Conservation (phyloP, 345 rosid species). For the Eutrema yunnanense region DNA sequence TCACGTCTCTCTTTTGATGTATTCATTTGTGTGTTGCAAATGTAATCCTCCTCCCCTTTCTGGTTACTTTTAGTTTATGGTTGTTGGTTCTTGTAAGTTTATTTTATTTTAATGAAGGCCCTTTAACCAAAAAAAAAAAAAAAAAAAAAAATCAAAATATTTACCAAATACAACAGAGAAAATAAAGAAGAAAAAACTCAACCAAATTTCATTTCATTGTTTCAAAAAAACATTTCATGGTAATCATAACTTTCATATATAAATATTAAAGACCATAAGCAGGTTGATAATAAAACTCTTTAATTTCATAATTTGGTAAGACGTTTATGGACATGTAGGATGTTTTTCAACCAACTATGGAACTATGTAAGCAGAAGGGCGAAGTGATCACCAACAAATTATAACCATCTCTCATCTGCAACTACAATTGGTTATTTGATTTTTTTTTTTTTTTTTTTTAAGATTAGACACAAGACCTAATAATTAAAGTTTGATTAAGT, state of each 20-base stretch:
- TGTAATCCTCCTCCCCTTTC: too few relatives aligned
- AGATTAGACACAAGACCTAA: not conserved
- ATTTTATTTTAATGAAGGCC: too few relatives aligned
- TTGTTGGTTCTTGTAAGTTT: too few relatives aligned
- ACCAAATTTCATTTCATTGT: not conserved
- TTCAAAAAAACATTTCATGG: not conserved
- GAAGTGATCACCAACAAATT: not conserved
- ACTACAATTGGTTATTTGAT: not conserved
- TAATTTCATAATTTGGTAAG: not conserved
- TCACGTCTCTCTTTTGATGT: too few relatives aligned
- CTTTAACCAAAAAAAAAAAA: too few relatives aligned
- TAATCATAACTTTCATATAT: too few relatives aligned
- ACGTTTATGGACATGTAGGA: not conserved
- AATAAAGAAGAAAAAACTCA: not conserved
- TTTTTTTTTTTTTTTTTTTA: not conserved
- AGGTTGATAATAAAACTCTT: too few relatives aligned
- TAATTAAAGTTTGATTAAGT: not conserved
- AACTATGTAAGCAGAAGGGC: not conserved
- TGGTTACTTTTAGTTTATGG: too few relatives aligned
- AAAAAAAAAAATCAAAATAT: not conserved
- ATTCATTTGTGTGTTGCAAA: too few relatives aligned
- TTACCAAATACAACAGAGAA: not conserved
- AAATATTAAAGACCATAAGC: too few relatives aligned
- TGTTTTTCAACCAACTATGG: not conserved
- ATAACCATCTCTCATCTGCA: slow-evolving; percentile 1